Evolutionary conservation across 768 basidiomycete species (phyloP).

Genomic region (Phanerochaete carnosa): DNA sequence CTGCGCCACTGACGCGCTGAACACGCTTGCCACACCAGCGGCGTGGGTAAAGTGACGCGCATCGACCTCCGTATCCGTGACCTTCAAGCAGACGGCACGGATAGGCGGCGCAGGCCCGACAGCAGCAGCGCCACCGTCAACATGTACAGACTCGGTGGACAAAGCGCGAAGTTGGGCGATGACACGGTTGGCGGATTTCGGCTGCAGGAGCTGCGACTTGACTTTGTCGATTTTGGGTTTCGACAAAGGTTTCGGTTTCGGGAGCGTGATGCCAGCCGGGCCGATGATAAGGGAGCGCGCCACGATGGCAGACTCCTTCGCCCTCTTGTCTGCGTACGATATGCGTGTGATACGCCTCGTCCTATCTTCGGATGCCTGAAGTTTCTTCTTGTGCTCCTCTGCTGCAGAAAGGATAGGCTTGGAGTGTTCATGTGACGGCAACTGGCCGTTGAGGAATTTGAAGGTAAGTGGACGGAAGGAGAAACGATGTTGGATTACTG

Average conservation of each 20-base stretch:
- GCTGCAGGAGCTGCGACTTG: conserved; percentile 63
- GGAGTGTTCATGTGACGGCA: conserved; percentile 20
- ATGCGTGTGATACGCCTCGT: conserved; percentile 24
- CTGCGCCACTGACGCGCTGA: conserved; percentile 47
- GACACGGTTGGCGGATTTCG: conserved; percentile 66
- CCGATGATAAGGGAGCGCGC: conserved; percentile 73
- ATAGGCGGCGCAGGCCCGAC: conserved; percentile 45
- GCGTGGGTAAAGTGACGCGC: conserved; percentile 49
- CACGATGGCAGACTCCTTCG: conserved; percentile 58
- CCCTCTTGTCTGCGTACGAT: conserved; percentile 53
- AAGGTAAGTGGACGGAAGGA: conserved; percentile 13
- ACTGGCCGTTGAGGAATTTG: conserved; percentile 10
- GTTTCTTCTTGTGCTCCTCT: conserved; percentile 40
- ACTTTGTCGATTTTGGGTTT: conserved; percentile 57
- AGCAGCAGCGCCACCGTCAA: conserved; percentile 15
- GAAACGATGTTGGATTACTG: conserved; percentile 7
- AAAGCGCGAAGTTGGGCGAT: conserved; percentile 67
- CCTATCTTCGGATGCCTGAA: conserved; percentile 32
- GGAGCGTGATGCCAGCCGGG: conserved; percentile 29
- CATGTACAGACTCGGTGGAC: conserved; percentile 41
- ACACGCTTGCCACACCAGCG: conserved; percentile 29
- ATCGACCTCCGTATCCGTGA: conserved; percentile 60
- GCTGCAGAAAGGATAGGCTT: conserved; percentile 33
- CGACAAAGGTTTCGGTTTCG: conserved; percentile 40
- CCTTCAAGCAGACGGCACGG: conserved; percentile 72